Percentiles rank a stretch among this genome's conserved stretches.
Evolutionary conservation across 148 eudicot species (phyloP).

Genomic region (Camellia granthamiana): DNA sequence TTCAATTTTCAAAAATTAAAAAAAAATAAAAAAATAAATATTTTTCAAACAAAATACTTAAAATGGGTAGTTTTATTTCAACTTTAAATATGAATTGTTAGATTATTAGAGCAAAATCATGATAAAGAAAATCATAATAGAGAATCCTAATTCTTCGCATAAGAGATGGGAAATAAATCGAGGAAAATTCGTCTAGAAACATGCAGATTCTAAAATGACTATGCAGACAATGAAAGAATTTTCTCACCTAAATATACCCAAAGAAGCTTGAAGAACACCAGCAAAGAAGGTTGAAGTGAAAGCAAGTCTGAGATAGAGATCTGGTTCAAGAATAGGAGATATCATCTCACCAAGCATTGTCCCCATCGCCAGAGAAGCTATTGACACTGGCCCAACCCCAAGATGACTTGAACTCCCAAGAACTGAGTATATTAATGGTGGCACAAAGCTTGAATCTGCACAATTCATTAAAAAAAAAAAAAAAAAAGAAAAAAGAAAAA

Average conservation of each 20-base stretch:
- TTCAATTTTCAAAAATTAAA: too few relatives aligned
- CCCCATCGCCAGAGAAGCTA: conserved; percentile 62
- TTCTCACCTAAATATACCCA: conserved; percentile 51
- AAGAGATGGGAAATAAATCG: too few relatives aligned
- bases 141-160: too few relatives aligned
- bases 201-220: not conserved
- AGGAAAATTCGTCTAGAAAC: too few relatives aligned
- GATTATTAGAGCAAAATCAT: too few relatives aligned
- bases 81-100: too few relatives aligned
- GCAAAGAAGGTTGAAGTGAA: conserved; percentile 55
- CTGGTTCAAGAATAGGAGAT: conserved; percentile 33
- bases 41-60: too few relatives aligned
- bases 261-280: conserved; percentile 49
- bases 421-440: conserved; percentile 51
- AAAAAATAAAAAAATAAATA: too few relatives aligned
- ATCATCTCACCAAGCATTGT: conserved; percentile 47
- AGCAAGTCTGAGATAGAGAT: conserved; percentile 49
- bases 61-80: too few relatives aligned
- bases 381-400: conserved; percentile 57
- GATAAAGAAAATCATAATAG: too few relatives aligned
- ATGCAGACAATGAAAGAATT: not conserved
- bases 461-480: not conserved
- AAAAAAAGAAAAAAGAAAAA: not conserved
- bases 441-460: conserved; percentile 61
- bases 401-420: conserved; percentile 58